These are phyloP conservation scores for Neoscytalidium dimidiatum DNA, from an alignment of 2,329 filamentous ascomycete species.

Conservation along the genomic window DNA sequence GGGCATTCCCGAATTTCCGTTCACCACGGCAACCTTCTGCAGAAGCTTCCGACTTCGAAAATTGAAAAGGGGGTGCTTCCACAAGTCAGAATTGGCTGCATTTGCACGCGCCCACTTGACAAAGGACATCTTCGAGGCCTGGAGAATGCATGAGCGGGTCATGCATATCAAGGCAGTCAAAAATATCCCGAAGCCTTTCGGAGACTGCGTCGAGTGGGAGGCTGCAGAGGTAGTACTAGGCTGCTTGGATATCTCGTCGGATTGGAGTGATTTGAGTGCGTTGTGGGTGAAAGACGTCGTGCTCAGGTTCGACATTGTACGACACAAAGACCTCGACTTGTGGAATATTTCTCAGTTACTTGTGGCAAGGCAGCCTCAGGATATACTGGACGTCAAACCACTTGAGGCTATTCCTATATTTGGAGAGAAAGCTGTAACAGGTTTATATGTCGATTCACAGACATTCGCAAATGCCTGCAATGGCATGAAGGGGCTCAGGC, in stretches of 20 bases:
- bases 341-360: neutral
- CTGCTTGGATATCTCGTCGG: neutral
- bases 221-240: neutral
- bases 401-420: neutral
- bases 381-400: neutral
- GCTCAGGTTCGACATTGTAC: neutral
- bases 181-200: neutral
- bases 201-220: neutral
- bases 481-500: neutral
- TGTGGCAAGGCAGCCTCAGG: neutral
- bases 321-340: neutral
- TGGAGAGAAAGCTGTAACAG: neutral
- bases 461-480: neutral
- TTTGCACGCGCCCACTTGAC: neutral
- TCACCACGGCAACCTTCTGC: neutral
- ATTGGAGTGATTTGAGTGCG: neutral
- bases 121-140: neutral
- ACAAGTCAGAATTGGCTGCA: neutral
- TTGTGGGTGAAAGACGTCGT: neutral
- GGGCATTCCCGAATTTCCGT: neutral
- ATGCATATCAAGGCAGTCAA: neutral
- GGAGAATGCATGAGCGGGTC: neutral
- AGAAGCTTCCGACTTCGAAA: neutral
- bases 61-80: neutral
- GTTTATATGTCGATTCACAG: neutral